These are phyloP conservation scores for Posidonia australis DNA, from an alignment of 106 monocot genomes.

Conservation along the genomic window DNA sequence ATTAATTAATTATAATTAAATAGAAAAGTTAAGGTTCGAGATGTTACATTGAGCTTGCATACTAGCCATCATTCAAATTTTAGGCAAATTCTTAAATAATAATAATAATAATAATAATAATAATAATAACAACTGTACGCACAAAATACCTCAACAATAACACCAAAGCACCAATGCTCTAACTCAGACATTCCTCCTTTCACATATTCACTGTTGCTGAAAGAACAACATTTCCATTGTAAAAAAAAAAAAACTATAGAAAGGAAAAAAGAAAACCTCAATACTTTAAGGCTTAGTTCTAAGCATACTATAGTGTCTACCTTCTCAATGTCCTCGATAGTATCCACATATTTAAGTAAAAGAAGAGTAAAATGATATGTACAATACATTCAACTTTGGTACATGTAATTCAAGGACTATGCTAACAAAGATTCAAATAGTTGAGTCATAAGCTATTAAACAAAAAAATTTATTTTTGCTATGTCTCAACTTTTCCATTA, in stretches of 20 bases:
- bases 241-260: conserved; percentile 51
- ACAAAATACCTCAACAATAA: conserved; percentile 55
- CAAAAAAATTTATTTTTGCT: no score
- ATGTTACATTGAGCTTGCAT: conserved; percentile 47
- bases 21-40: no score
- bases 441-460: no score
- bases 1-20: no score
- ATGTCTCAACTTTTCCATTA: no score
- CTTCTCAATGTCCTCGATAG: neutral
- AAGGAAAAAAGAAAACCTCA: neutral
- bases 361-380: no score
- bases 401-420: no score
- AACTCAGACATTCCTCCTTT: conserved; percentile 69
- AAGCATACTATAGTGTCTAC: neutral
- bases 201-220: conserved; percentile 74
- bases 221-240: conserved; percentile 73
- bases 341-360: no score
- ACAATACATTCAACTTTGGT: no score
- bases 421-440: no score
- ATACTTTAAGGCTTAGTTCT: no score
- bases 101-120: no score
- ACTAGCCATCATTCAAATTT: conserved; percentile 20
- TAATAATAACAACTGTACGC: neutral
- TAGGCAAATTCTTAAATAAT: neutral
- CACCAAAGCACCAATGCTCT: conserved; percentile 61